Percentiles rank a stretch among this genome's conserved stretches.
Conservation (phyloP, 192 early-diverging fungal genomes). For the Backusella liffmaniae region DNA sequence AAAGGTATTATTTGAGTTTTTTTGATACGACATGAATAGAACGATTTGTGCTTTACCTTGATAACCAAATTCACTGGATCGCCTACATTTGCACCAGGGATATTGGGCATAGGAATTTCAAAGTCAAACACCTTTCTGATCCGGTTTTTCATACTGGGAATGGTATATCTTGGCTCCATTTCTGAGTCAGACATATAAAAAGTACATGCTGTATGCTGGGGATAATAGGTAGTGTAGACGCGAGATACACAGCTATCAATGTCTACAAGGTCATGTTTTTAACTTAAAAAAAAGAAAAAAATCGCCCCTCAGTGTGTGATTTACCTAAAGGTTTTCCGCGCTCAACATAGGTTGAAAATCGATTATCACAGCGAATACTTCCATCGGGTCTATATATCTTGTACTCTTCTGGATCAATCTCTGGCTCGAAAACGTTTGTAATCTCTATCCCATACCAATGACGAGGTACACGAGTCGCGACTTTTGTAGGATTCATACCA, state of each 20-base stretch:
- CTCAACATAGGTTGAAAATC: conserved; percentile 46
- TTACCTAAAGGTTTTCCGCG: conserved; percentile 43
- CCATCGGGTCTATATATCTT: conserved; percentile 48
- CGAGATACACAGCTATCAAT: conserved; percentile 45
- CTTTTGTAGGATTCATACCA: conserved; percentile 37
- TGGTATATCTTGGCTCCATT: conserved; percentile 28
- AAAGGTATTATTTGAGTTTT: background rate
- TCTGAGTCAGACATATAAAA: conserved; percentile 31
- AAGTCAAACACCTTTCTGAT: conserved; percentile 34
- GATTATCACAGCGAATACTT: conserved; percentile 42
- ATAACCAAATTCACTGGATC: conserved; percentile 31
- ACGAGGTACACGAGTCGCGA: conserved; percentile 30
- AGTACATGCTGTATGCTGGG: conserved; percentile 32
- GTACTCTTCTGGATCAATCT: conserved; percentile 44
- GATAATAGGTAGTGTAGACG: conserved; percentile 37
- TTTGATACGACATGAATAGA: no score
- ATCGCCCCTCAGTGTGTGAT: background rate
- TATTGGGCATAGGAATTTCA: conserved; percentile 36
- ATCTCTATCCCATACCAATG: conserved; percentile 52
- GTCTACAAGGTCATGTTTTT: conserved; percentile 13
- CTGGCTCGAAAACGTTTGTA: conserved; percentile 43
- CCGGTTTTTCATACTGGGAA: conserved; percentile 4
- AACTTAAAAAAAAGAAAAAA: background rate
- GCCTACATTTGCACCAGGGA: conserved; percentile 23
- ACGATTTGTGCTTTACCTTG: conserved; percentile 11